Conservation (phyloP, 1,284 basidiomycete species). For the Leccinum ponderosum region DNA sequence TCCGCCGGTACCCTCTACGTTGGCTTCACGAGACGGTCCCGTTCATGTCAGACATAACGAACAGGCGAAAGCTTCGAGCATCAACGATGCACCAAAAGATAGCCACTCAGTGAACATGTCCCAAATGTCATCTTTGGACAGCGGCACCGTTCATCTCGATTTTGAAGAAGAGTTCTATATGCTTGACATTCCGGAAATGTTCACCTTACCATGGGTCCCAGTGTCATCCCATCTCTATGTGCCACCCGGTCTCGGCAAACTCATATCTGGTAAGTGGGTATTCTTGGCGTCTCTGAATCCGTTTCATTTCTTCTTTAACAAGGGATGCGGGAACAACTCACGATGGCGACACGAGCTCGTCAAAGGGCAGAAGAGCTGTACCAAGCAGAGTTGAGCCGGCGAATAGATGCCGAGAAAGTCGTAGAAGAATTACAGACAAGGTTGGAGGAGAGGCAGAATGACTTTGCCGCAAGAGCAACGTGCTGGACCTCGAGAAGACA, state of each 20-base stretch:
- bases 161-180: constrained; percentile 32
- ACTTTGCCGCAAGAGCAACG: background rate
- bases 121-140: background rate
- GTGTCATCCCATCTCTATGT: constrained; percentile 33
- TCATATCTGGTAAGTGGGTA: constrained; percentile 35
- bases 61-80: background rate
- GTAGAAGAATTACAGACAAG: constrained; percentile 15
- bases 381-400: constrained; percentile 24
- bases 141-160: constrained; percentile 3
- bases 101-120: background rate
- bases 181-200: constrained; percentile 37
- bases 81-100: background rate
- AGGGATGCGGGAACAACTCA: constrained; percentile 39
- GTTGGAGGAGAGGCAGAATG: constrained; percentile 6
- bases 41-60: background rate
- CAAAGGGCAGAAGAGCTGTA: constrained; percentile 33
- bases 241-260: constrained; percentile 35
- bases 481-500: background rate
- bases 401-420: constrained; percentile 23
- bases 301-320: constrained; percentile 11
- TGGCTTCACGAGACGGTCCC: background rate
- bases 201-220: constrained; percentile 35
- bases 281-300: background rate
- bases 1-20: background rate
- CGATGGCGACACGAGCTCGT: constrained; percentile 33